Percentiles rank a stretch among this genome's conserved stretches.
phyloP scores from a whole-genome alignment of 805 yeast species.

The Blastobotrys americana region DNA sequence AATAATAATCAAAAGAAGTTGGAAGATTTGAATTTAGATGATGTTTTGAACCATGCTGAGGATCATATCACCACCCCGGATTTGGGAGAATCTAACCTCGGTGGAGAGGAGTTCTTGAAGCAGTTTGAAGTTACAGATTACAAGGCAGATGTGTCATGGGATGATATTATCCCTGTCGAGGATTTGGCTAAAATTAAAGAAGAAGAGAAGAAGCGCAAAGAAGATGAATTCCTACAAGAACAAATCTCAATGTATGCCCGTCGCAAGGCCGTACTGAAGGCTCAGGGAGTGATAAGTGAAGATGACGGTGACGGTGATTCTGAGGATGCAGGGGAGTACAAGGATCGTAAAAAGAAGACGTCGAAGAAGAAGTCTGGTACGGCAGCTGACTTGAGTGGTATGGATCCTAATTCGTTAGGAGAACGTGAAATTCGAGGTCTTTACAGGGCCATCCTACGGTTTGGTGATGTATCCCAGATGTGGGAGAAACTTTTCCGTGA shows the following conservation, averaged over 20 bases:
- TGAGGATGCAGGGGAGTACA: slow-evolving; percentile 28
- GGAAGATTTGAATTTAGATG: slow-evolving; percentile 92
- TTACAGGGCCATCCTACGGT: slow-evolving; percentile 71
- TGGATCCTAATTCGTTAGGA: slow-evolving; percentile 47
- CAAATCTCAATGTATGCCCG: slow-evolving; percentile 84
- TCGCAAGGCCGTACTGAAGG: slow-evolving; percentile 63
- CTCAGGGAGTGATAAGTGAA: slow-evolving; percentile 27
- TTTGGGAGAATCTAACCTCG: slow-evolving; percentile 92
- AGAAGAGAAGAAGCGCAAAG: slow-evolving; percentile 79
- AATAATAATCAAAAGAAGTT: slow-evolving; percentile 89
- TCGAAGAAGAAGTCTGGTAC: slow-evolving; percentile 26
- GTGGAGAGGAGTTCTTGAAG: slow-evolving; percentile 94
- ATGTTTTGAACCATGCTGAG: slow-evolving; percentile 92
- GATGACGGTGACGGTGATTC: slow-evolving; percentile 39
- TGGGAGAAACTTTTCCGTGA: slow-evolving; percentile 87
- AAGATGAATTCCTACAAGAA: slow-evolving; percentile 79
- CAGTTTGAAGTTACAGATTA: slow-evolving; percentile 98
- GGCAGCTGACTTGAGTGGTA: slow-evolving; percentile 32
- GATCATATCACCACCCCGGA: slow-evolving; percentile 96
- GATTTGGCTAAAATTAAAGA: slow-evolving; percentile 84
- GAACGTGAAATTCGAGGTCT: slow-evolving; percentile 84
- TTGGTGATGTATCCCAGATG: slow-evolving; percentile 65
- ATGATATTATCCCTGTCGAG: slow-evolving; percentile 94
- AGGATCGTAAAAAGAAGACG: slow-evolving; percentile 35
- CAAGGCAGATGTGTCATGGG: slow-evolving; percentile 98